Evolutionary conservation across 1,284 basidiomycete genomes (phyloP).

Genomic region (Uromyces viciae-fabae): DNA sequence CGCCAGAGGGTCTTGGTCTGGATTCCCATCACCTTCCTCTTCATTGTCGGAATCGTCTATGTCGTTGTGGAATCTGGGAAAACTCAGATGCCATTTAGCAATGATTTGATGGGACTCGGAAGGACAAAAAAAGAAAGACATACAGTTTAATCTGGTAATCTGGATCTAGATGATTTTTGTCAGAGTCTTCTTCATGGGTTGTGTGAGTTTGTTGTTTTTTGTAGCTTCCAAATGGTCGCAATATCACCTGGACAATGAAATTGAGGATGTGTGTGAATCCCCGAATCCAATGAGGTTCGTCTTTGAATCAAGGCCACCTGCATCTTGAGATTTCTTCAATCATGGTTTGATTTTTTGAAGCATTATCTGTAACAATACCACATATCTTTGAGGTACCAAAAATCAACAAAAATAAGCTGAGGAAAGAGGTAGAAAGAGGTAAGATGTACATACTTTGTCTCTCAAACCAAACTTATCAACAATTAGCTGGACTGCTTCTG

Average conservation of each 20-base stretch:
- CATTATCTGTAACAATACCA: conserved; percentile 23
- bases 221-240: conserved; percentile 16
- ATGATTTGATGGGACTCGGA: not conserved
- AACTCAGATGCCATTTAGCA: not conserved
- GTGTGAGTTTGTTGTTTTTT: not conserved
- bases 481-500: not conserved
- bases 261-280: not conserved
- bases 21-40: not conserved
- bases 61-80: not conserved
- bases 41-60: not conserved
- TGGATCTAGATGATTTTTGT: conserved; percentile 1
- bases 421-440: no score
- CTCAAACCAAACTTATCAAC: not conserved
- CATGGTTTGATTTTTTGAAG: not conserved
- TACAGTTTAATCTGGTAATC: not conserved
- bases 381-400: not conserved
- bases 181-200: not conserved
- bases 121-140: not conserved
- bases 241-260: not conserved
- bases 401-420: no score
- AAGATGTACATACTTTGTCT: no score
- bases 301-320: conserved; percentile 2
- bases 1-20: not conserved
- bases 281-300: not conserved
- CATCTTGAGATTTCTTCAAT: not conserved